These are phyloP conservation scores for Wickerhamomyces bovis DNA, from an alignment of 805 yeast species.

Conservation along the genomic window DNA sequence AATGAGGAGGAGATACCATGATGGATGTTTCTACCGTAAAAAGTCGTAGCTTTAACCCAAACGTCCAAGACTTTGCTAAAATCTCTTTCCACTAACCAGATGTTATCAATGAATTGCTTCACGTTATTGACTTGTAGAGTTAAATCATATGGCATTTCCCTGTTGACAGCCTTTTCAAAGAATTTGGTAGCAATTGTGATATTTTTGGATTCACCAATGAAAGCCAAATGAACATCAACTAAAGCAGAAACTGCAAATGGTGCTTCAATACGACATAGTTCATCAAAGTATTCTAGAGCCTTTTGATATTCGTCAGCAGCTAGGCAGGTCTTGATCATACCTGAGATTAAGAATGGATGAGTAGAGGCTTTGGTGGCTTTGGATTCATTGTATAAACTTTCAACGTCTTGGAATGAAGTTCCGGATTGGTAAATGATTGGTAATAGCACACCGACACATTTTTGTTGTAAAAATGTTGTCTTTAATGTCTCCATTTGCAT, in stretches of 20 bases:
- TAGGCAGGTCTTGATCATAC: slow-evolving; percentile 71
- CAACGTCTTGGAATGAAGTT: slow-evolving; percentile 55
- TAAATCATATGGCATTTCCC: slow-evolving; percentile 67
- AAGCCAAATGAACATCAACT: slow-evolving; percentile 69
- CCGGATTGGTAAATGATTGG: slow-evolving; percentile 61
- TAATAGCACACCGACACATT: slow-evolving; percentile 61
- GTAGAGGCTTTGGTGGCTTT: slow-evolving; percentile 23
- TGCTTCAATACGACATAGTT: slow-evolving; percentile 47
- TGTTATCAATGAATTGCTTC: slow-evolving; percentile 54
- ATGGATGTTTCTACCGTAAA: slow-evolving; percentile 52
- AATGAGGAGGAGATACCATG: slow-evolving; percentile 69
- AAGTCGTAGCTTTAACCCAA: slow-evolving; percentile 57
- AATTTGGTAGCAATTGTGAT: slow-evolving; percentile 65
- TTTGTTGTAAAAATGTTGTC: slow-evolving; percentile 49
- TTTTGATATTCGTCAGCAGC: slow-evolving; percentile 56
- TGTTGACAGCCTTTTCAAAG: slow-evolving; percentile 64
- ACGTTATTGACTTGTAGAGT: slow-evolving; percentile 70
- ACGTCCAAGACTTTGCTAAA: slow-evolving; percentile 52
- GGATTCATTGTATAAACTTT: slow-evolving; percentile 45
- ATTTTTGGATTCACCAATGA: slow-evolving; percentile 74
- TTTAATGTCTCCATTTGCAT: slow-evolving; percentile 38
- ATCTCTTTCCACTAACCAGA: slow-evolving; percentile 50
- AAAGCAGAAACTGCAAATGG: slow-evolving; percentile 42
- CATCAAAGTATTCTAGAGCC: slow-evolving; percentile 60
- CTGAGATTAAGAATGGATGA: slow-evolving; percentile 48